Base-by-base conservation (phyloP, 176 grass and related monocot genomes). In the Typha latifolia region DNA sequence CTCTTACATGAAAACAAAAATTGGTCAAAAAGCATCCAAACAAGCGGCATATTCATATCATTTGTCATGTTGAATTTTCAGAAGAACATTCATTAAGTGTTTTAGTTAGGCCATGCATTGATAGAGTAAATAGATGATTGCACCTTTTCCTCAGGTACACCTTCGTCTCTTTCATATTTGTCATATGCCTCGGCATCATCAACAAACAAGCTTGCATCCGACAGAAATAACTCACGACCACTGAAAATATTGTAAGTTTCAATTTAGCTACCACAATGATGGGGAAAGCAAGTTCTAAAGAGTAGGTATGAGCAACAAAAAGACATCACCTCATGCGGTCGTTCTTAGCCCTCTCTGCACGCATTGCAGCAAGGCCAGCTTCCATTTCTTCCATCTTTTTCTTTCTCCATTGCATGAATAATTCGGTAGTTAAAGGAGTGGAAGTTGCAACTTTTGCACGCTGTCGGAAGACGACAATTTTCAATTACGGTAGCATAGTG, bases 131-230 rank as follows among this genome's bases (percentile, higher is more conserved):
- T 22, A 62, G 59, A 49, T 62, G 63, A 48, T 62, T 66, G 78
- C 85, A 99, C 95, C 85, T 29, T 71, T 50, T 92, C 80, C 56
- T 82, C 65, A 12, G 68, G 77, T 67, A 80, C 66, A 69, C 67
- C 89, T 21, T 85, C 79, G 48, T 85, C 72, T 80, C 95, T 99
- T 61, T 94, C 78, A 53, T 99, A 99, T 27, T 83, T 79, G 63
- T 99, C 95, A 59, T 99, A 99, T 82, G 95, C 95, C 82, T 94
- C 95, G 48, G 74, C 95, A 75, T 99, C 95, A 83, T 99, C 95
- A 76, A 99, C 66, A 32, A 99, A 99, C 70, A 90, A 80, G 62
- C 95, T 99, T 71, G 95, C 76, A 79, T 99, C 95, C 29, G 69
- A 81, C 82, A 99, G 78, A 69, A 99, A 99, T 65, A 99, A 61